These are phyloP conservation scores for Naumovozyma castellii DNA, from an alignment of 805 yeast genomes.

Conservation along the genomic window DNA sequence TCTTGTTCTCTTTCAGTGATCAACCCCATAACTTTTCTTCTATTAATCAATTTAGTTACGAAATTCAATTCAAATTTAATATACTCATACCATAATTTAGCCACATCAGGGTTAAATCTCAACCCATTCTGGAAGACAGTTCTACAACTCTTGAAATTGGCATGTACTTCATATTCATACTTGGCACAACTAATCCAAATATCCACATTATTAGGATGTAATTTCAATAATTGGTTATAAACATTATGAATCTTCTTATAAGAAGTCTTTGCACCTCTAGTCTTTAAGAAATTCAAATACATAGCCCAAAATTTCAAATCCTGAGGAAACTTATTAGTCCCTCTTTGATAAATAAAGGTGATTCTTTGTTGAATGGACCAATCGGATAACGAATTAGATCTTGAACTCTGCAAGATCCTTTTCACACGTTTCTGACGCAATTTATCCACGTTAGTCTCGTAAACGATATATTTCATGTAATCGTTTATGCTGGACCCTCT, in stretches of 20 bases:
- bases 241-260: slow-evolving; percentile 65
- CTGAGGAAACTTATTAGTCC: slow-evolving; percentile 68
- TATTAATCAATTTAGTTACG: slow-evolving; percentile 69
- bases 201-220: slow-evolving; percentile 84
- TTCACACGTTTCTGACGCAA: slow-evolving; percentile 62
- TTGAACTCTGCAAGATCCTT: slow-evolving; percentile 47
- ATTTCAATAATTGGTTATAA: slow-evolving; percentile 65
- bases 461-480: slow-evolving; percentile 67
- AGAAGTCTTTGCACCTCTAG: slow-evolving; percentile 42
- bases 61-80: slow-evolving; percentile 82
- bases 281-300: slow-evolving; percentile 60
- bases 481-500: slow-evolving; percentile 75
- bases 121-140: slow-evolving; percentile 75
- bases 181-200: slow-evolving; percentile 94
- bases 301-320: slow-evolving; percentile 70
- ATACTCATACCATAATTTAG: slow-evolving; percentile 73
- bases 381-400: slow-evolving; percentile 65
- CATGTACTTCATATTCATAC: slow-evolving; percentile 82
- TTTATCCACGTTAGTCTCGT: slow-evolving; percentile 70
- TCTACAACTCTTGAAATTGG: slow-evolving; percentile 83
- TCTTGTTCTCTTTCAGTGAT: slow-evolving; percentile 65
- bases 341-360: slow-evolving; percentile 74
- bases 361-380: slow-evolving; percentile 82
- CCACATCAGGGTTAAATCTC: slow-evolving; percentile 68
- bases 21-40: slow-evolving; percentile 75